These are phyloP conservation scores for Lepidium aucheri DNA, from an alignment of 345 rosid species.

Conservation along the genomic window DNA sequence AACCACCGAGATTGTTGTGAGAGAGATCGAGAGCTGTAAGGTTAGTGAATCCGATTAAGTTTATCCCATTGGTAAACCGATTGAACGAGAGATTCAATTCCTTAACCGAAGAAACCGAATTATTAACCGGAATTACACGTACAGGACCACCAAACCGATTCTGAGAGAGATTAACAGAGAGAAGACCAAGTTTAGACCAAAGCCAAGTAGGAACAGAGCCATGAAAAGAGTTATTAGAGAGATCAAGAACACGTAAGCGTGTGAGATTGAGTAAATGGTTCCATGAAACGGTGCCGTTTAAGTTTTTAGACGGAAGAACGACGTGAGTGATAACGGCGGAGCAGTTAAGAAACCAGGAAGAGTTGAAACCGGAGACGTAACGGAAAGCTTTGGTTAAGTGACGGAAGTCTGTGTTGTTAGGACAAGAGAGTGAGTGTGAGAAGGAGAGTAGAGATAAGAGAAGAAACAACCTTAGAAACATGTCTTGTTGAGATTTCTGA, in stretches of 20 bases:
- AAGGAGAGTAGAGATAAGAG: slow-evolving; percentile 35
- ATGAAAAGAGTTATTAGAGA: slow-evolving; percentile 61
- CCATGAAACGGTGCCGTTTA: slow-evolving; percentile 74
- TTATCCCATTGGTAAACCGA: slow-evolving; percentile 57
- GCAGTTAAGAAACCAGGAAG: slow-evolving; percentile 58
- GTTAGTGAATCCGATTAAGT: slow-evolving; percentile 45
- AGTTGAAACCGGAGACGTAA: slow-evolving; percentile 59
- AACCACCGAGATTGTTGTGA: slow-evolving; percentile 35
- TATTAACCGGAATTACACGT: slow-evolving; percentile 24
- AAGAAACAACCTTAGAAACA: slow-evolving; percentile 25
- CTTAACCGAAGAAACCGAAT: slow-evolving; percentile 34
- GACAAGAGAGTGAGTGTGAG: slow-evolving; percentile 32
- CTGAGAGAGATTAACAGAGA: slow-evolving; percentile 36
- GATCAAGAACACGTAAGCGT: slow-evolving; percentile 43
- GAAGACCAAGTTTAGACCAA: slow-evolving; percentile 44
- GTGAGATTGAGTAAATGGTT: slow-evolving; percentile 44
- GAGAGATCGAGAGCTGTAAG: slow-evolving; percentile 61
- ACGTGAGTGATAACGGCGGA: slow-evolving; percentile 39
- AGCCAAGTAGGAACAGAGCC: slow-evolving; percentile 71
- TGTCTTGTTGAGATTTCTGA: background rate
- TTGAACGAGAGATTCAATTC: slow-evolving; percentile 61
- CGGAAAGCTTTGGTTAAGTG: slow-evolving; percentile 51
- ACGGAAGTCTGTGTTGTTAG: slow-evolving; percentile 29
- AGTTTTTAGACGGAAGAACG: slow-evolving; percentile 46
- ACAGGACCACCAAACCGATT: slow-evolving; percentile 54